These are phyloP conservation scores for Hortiboletus campestris DNA, from an alignment of 768 basidiomycete species.

Conservation along the genomic window DNA sequence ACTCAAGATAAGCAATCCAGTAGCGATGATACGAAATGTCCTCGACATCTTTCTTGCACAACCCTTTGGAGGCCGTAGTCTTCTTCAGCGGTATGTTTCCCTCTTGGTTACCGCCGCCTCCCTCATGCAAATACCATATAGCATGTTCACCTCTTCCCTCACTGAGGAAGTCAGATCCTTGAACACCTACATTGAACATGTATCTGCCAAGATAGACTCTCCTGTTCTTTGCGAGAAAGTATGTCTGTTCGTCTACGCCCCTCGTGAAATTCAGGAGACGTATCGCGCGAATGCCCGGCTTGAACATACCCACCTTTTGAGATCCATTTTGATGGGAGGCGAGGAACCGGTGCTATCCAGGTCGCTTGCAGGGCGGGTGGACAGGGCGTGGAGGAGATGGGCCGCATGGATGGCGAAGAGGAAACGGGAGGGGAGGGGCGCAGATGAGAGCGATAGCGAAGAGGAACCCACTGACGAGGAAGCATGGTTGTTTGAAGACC, in stretches of 20 bases:
- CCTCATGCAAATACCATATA: constrained; percentile 29
- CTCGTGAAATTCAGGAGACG: constrained; percentile 82
- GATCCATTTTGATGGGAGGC: constrained; percentile 73
- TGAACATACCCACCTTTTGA: constrained; percentile 74
- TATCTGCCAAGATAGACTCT: constrained; percentile 88
- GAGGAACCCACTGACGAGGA: constrained; percentile 93
- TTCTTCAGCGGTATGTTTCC: constrained; percentile 73
- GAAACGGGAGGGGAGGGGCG: constrained; percentile 42
- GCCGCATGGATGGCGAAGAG: constrained; percentile 63
- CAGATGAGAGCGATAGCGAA: constrained; percentile 72
- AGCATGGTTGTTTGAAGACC: constrained; percentile 94
- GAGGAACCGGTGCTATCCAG: constrained; percentile 74
- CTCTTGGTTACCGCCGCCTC: neutral
- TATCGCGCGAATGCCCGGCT: constrained; percentile 75
- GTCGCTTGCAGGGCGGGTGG: constrained; percentile 77
- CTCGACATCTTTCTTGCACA: constrained; percentile 95
- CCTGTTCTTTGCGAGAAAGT: constrained; percentile 86
- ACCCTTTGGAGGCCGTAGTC: constrained; percentile 90
- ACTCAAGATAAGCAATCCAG: constrained; percentile 90
- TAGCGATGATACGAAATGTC: constrained; percentile 90
- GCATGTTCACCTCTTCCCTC: constrained; percentile 94
- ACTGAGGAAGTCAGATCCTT: constrained; percentile 85
- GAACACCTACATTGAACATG: constrained; percentile 83
- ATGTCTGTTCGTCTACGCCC: constrained; percentile 80
- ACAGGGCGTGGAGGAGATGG: constrained; percentile 77